phyloP scores from a whole-genome alignment of 805 yeast genomes.

The Metschnikowia gelsemii region DNA sequence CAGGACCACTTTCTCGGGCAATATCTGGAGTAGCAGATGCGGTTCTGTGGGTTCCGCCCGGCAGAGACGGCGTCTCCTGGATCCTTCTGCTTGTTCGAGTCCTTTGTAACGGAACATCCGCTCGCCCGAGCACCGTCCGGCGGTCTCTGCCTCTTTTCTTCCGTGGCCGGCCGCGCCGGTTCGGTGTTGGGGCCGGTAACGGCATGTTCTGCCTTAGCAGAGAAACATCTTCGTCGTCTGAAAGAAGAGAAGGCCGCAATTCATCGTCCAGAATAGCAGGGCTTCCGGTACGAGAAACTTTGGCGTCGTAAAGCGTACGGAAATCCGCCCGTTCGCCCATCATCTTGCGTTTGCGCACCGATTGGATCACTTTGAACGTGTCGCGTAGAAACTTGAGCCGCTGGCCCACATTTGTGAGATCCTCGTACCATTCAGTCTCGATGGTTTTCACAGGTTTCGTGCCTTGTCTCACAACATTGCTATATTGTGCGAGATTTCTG shows the following conservation, averaged over 20 bases:
- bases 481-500: conserved; percentile 11
- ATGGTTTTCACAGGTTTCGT: not conserved
- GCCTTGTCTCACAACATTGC: not conserved
- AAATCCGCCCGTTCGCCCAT: conserved; percentile 22
- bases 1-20: not conserved
- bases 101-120: not conserved
- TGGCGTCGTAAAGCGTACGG: conserved; percentile 13
- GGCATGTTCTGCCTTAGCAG: conserved; percentile 1
- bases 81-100: conserved; percentile 7
- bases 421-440: conserved; percentile 19
- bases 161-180: conserved; percentile 21
- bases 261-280: conserved; percentile 21
- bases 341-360: conserved; percentile 20
- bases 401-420: conserved; percentile 20
- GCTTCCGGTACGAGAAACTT: conserved; percentile 13
- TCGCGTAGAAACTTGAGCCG: conserved; percentile 21
- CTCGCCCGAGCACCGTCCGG: conserved; percentile 10
- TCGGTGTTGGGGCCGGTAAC: conserved; percentile 6
- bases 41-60: not conserved
- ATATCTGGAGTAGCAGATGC: not conserved
- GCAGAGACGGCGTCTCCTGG: conserved; percentile 9
- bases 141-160: conserved; percentile 19
- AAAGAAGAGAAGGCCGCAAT: conserved; percentile 1
- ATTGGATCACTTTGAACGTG: conserved; percentile 21
- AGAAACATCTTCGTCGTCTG: conserved; percentile 17